A percentile compares a stretch with the other conserved stretches of the same genome.
Conservation (phyloP, 176 grass and related monocot genomes). For the Juncus effusus region DNA sequence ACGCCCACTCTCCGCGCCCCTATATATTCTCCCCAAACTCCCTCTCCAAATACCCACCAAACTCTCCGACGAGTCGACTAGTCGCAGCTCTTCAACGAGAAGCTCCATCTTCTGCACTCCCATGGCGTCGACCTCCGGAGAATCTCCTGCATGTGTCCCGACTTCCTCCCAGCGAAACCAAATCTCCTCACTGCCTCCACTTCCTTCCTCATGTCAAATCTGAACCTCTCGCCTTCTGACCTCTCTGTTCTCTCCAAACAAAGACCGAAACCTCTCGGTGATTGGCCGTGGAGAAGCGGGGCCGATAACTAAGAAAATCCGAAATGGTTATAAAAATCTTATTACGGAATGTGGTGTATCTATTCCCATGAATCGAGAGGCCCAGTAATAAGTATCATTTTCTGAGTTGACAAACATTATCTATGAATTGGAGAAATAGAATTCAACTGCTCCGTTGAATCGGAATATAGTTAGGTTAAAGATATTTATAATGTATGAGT, state of each 20-base stretch:
- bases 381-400: conserved; percentile 21
- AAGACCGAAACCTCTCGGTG: conserved; percentile 60
- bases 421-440: too few relatives aligned
- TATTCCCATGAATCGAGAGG: conserved; percentile 38
- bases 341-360: conserved; percentile 55
- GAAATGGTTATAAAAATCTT: conserved; percentile 64
- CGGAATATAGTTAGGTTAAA: neutral
- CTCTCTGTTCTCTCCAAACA: conserved; percentile 52
- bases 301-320: conserved; percentile 57
- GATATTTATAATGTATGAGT: neutral
- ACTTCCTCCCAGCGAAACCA: conserved; percentile 50
- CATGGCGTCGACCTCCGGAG: conserved; percentile 37
- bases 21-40: conserved; percentile 1
- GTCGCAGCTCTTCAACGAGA: conserved; percentile 31
- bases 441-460: too few relatives aligned
- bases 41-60: neutral
- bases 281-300: conserved; percentile 59
- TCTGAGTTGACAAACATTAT: too few relatives aligned
- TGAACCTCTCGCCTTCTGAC: conserved; percentile 29
- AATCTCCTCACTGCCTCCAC: conserved; percentile 39
- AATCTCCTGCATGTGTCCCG: conserved; percentile 83
- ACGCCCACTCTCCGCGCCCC: conserved; percentile 7
- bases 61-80: conserved; percentile 34
- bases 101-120: conserved; percentile 25
- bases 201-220: conserved; percentile 48